Evolutionary conservation across 2,329 filamentous ascomycete species (phyloP), one percentile per base, ranked within the genome.

Genomic region (Colletotrichum ledebouriae): DNA sequence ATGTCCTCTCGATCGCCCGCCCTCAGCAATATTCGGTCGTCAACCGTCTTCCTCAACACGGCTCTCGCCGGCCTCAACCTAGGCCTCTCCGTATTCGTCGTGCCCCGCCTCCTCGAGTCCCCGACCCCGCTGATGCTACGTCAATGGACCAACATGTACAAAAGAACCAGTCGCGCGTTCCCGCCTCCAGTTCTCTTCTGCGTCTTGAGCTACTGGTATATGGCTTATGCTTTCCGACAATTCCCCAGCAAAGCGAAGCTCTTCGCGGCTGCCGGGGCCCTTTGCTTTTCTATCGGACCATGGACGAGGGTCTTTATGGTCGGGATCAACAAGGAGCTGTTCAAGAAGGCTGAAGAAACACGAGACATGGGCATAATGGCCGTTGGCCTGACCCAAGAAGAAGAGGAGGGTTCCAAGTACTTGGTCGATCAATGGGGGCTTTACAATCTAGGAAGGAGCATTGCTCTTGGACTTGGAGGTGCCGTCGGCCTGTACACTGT

Each of bases 391-490:
- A 79, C 77, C 4, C 72, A 79, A 34, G 74, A 72, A 33, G 76
- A 80, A 60, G 80, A 80, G 50, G 82, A 85, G 76, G 84, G 79
- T 0, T 79, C 80, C 7, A 85, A 87, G 75, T 80, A 77, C 66
- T 74, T 89, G 71, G 80, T 89, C 42, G 86, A 89, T 72, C 78
- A 77, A 66, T 90, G 87, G 87, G 86, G 80, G 3, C 77, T 81
- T 57, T 73, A 88, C 72, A 88, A 88, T 72, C 70, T 89, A 41
- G 81, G 76, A 6, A 74, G 84, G 17, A 77, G 78, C 2, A 61
- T 78, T 7, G 72, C 83, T 46, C 59, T 73, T 33, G 47, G 65
- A 39, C 70, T 71, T 29, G 71, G 68, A 49, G 72, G 74, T 3
- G 72, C 74, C 0, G 61, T 78, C 25, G 79, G 77, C n/a, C 64